A percentile compares a stretch with the other conserved stretches of the same genome.
These are phyloP conservation scores for Dacryopinax primogenitus DNA, from an alignment of 768 basidiomycete genomes.

Conservation along the genomic window DNA sequence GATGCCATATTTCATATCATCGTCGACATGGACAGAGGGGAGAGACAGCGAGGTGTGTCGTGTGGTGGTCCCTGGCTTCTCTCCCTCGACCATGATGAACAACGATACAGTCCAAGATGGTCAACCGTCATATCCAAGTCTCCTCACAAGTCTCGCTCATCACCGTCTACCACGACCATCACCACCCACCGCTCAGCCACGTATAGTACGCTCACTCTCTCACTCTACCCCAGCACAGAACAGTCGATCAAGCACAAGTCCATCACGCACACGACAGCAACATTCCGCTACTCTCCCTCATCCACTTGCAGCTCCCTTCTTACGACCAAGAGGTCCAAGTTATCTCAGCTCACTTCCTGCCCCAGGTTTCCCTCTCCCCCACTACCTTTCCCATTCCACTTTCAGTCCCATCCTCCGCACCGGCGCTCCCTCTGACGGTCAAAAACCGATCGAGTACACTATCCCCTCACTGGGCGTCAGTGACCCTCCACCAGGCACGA, in stretches of 20 bases:
- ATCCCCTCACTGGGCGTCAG: not conserved
- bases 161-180: not conserved
- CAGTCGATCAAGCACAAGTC: not conserved
- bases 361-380: conserved; percentile 16
- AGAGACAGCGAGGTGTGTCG: no score
- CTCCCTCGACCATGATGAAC: not conserved
- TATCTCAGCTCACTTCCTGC: not conserved
- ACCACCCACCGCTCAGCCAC: not conserved
- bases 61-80: no score
- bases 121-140: not conserved
- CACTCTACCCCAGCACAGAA: not conserved
- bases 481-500: conserved; percentile 15
- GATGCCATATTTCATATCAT: not conserved
- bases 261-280: not conserved
- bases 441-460: not conserved
- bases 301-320: not conserved
- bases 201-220: not conserved
- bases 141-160: not conserved
- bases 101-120: not conserved
- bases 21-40: no score
- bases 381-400: conserved; percentile 17
- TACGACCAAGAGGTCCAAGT: not conserved
- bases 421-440: not conserved
- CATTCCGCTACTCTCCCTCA: not conserved
- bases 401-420: conserved; percentile 15